phyloP scores from a whole-genome alignment of 345 rosid species.

The Moringa oleifera region DNA sequence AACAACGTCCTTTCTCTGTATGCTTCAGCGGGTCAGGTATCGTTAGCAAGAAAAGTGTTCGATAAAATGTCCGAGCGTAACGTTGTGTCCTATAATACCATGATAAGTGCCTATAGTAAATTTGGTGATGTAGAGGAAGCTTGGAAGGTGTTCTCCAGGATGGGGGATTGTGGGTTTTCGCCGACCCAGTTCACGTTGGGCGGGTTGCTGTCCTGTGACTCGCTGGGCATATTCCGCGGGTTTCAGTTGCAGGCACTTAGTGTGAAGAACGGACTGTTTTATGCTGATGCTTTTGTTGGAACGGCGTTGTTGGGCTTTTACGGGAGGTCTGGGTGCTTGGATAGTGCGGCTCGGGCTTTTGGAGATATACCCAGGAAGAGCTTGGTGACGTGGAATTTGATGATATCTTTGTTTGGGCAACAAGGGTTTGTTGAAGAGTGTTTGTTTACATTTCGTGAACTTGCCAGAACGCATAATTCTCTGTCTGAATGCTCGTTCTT shows the following conservation, averaged over 20 bases:
- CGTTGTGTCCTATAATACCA: conserved; percentile 46
- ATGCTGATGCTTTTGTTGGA: conserved; percentile 60
- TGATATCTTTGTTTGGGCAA: conserved; percentile 51
- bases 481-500: conserved; percentile 55
- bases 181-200: conserved; percentile 53
- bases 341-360: conserved; percentile 44
- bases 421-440: conserved; percentile 43
- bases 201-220: conserved; percentile 52
- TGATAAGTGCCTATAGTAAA: conserved; percentile 46
- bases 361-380: conserved; percentile 63
- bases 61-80: conserved; percentile 64
- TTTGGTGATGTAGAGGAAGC: conserved; percentile 36
- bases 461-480: conserved; percentile 26
- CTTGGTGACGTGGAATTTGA: conserved; percentile 67
- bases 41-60: conserved; percentile 49
- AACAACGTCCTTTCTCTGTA: conserved; percentile 53
- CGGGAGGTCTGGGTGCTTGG: conserved; percentile 52
- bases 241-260: conserved; percentile 57
- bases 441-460: conserved; percentile 45
- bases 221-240: conserved; percentile 37
- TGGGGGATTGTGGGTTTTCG: conserved; percentile 43
- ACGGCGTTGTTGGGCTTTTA: conserved; percentile 60
- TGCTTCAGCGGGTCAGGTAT: conserved; percentile 26
- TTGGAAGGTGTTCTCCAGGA: conserved; percentile 32
- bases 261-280: conserved; percentile 54